Percentiles rank a stretch among this genome's conserved stretches.
Conservation (phyloP, 192 early-diverging fungal genomes). For the Chytriomyces sp. region DNA sequence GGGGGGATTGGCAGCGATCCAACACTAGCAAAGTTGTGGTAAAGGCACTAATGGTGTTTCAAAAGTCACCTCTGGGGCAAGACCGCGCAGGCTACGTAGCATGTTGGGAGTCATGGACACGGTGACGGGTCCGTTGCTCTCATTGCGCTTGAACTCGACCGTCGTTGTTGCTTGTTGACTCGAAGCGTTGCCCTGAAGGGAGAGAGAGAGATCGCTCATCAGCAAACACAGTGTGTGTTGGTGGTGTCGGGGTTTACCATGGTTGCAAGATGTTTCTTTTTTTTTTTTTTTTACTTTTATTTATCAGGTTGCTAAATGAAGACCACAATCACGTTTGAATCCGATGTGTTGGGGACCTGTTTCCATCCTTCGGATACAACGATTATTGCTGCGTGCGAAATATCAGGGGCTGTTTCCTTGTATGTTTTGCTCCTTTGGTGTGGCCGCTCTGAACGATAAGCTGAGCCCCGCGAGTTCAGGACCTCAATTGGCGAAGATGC, state of each 20-base stretch:
- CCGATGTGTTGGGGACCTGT: conserved; percentile 54
- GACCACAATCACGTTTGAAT: conserved; percentile 28
- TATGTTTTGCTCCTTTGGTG: conserved; percentile 33
- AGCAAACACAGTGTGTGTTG: background rate
- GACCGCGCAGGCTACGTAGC: conserved; percentile 21
- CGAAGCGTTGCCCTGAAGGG: conserved; percentile 8
- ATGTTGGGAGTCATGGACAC: conserved; percentile 32
- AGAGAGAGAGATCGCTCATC: background rate
- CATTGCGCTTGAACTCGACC: conserved; percentile 28
- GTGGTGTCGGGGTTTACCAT: background rate
- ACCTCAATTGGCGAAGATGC: background rate
- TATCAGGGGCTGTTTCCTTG: conserved; percentile 77
- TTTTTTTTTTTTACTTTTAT: conserved; percentile 3
- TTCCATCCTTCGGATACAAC: conserved; percentile 69
- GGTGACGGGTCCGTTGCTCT: conserved; percentile 26
- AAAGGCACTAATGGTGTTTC: no score
- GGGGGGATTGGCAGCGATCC: background rate
- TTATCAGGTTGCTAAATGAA: background rate
- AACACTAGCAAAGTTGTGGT: no score
- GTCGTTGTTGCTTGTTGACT: conserved; percentile 1
- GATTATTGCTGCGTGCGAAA: conserved; percentile 73
- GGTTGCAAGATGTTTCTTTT: background rate
- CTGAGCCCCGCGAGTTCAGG: background rate
- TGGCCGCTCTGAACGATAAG: background rate
- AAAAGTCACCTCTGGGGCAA: conserved; percentile 5